Conservation (phyloP, 2,329 filamentous ascomycete genomes). For the Trichoderma breve region DNA sequence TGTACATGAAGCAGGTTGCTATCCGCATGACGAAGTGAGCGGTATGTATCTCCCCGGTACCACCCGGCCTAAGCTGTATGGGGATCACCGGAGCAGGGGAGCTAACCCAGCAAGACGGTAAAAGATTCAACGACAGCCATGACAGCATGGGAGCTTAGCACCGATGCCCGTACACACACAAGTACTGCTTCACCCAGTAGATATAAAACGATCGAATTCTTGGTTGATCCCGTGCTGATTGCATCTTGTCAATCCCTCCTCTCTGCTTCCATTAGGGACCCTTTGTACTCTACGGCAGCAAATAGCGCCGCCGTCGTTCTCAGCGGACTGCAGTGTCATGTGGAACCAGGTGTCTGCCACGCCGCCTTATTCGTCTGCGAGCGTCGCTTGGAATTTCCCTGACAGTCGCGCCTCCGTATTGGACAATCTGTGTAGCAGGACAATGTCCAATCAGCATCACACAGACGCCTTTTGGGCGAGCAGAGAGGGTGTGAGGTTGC, state of each 20-base stretch:
- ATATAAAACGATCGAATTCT: background rate
- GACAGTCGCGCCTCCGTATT: constrained; percentile 6
- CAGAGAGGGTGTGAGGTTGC: background rate
- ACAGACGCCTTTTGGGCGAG: background rate
- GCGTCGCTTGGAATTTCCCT: constrained; percentile 17
- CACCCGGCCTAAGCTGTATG: background rate
- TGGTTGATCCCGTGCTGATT: background rate
- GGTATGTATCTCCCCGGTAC: background rate
- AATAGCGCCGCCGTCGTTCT: background rate
- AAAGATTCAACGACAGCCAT: background rate
- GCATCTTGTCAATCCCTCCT: background rate
- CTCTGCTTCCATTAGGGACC: background rate
- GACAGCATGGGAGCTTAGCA: background rate
- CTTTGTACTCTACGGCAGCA: background rate
- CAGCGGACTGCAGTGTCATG: background rate
- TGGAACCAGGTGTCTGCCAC: background rate
- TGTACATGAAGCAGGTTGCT: background rate
- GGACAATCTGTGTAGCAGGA: constrained; percentile 3
- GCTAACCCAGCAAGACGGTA: constrained; percentile 6
- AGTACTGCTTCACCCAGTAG: background rate
- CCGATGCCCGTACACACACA: background rate
- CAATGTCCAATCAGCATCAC: background rate
- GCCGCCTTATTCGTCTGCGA: background rate
- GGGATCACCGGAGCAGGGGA: constrained; percentile 12
- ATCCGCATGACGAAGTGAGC: background rate